phyloP scores from a whole-genome alignment of 495 filamentous ascomycete species.

The Tuber calosporum region DNA sequence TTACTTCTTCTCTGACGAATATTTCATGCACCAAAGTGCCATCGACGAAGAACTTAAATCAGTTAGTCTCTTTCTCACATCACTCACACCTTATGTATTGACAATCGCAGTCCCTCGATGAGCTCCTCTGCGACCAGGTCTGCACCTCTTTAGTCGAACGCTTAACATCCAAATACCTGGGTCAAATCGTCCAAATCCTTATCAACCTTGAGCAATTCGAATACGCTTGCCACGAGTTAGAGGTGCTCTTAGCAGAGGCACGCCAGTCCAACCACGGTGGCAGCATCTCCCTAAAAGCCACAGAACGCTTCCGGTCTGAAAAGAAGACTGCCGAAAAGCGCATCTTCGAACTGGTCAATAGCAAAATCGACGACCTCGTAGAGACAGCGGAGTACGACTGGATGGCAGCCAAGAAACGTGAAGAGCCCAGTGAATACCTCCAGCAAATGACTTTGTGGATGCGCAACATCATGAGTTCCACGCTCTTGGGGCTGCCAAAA shows the following conservation, averaged over 20 bases:
- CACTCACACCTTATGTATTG: background rate
- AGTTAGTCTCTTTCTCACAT: conserved; percentile 44
- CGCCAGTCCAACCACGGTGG: conserved; percentile 70
- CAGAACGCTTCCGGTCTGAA: conserved; percentile 74
- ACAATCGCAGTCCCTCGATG: conserved; percentile 60
- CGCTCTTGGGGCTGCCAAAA: conserved; percentile 77
- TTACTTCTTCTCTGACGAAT: conserved; percentile 89
- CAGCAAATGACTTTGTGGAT: conserved; percentile 84
- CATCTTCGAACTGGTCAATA: conserved; percentile 97
- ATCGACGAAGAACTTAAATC: conserved; percentile 83
- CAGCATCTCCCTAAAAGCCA: conserved; percentile 63
- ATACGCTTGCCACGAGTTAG: conserved; percentile 77
- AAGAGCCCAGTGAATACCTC: conserved; percentile 84
- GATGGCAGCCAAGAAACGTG: conserved; percentile 59
- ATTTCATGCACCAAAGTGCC: conserved; percentile 76
- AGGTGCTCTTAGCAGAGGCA: conserved; percentile 70
- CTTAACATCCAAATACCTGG: conserved; percentile 82
- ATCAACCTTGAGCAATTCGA: conserved; percentile 98
- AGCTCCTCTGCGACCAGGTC: conserved; percentile 81
- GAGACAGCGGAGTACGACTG: conserved; percentile 97
- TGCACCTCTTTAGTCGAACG: conserved; percentile 83
- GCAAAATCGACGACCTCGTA: conserved; percentile 95
- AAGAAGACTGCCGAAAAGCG: conserved; percentile 96
- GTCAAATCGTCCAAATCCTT: conserved; percentile 95
- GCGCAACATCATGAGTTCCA: conserved; percentile 94